Evolutionary conservation across 495 filamentous ascomycete species (phyloP).

Genomic region (Aspergillus panamensis): DNA sequence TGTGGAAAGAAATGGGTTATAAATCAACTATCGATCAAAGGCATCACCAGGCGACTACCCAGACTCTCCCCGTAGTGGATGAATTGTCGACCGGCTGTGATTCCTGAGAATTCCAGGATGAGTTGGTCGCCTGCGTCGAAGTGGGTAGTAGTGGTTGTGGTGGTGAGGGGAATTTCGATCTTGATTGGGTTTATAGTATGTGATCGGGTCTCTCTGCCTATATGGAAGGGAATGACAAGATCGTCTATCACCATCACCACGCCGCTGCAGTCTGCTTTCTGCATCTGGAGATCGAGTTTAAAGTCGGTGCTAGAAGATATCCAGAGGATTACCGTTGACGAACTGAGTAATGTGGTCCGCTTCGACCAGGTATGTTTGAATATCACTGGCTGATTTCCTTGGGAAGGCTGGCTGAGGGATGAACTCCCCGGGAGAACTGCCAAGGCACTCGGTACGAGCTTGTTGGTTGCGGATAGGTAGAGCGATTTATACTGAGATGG

Average conservation of each 20-base stretch:
- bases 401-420: background rate
- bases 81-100: background rate
- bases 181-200: background rate
- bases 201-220: background rate
- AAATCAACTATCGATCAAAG: background rate
- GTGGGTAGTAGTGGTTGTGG: background rate
- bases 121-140: background rate
- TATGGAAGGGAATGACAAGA: background rate
- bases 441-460: background rate
- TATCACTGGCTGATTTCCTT: background rate
- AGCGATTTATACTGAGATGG: background rate
- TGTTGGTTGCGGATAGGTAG: background rate
- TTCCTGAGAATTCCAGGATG: background rate
- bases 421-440: background rate
- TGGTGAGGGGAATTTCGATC: background rate
- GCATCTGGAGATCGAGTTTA: background rate
- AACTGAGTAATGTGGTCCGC: background rate
- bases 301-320: background rate
- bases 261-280: background rate
- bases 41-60: background rate
- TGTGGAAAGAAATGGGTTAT: background rate
- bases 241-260: background rate
- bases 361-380: background rate
- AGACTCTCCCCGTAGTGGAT: background rate
- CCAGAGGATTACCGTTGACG: background rate